These are phyloP conservation scores for Colletotrichum navitas DNA, from an alignment of 2,329 filamentous ascomycete genomes.

Conservation along the genomic window DNA sequence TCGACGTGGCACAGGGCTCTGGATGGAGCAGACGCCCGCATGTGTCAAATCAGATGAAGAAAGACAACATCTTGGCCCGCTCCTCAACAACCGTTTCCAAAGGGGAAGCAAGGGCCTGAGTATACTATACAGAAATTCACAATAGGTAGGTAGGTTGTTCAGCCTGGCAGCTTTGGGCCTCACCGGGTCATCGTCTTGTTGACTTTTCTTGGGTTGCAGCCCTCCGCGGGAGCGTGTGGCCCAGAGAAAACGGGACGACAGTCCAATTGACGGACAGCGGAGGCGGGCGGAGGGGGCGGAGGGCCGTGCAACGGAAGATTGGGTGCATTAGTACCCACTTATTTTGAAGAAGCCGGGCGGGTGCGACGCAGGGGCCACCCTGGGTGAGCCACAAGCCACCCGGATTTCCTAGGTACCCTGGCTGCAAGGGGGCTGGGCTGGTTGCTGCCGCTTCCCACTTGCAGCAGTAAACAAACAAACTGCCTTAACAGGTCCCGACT, in stretches of 20 bases:
- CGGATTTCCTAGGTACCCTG: conserved; percentile 26
- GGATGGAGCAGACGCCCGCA: conserved; percentile 23
- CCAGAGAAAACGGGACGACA: conserved; percentile 33
- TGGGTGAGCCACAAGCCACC: conserved; percentile 37
- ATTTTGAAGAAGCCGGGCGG: conserved; percentile 32
- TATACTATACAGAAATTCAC: not conserved
- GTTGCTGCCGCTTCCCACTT: conserved; percentile 38
- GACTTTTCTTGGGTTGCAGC: conserved; percentile 13
- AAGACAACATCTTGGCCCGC: not conserved
- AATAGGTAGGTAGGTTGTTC: not conserved
- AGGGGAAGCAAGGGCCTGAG: conserved; percentile 20
- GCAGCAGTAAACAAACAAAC: conserved; percentile 54
- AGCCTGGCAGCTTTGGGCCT: conserved; percentile 33
- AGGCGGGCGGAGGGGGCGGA: conserved; percentile 25
- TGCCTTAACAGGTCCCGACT: conserved; percentile 48
- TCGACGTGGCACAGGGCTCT: conserved; percentile 26
- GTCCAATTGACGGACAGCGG: conserved; percentile 36
- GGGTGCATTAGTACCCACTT: conserved; percentile 2
- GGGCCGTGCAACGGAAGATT: conserved; percentile 39
- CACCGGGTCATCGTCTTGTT: conserved; percentile 23
- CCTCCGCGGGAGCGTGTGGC: conserved; percentile 27
- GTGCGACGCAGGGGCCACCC: conserved; percentile 37
- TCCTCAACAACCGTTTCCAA: not conserved
- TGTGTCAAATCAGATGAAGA: conserved; percentile 26
- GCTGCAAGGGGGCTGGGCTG: conserved; percentile 26